Percentiles rank a stretch among this genome's conserved stretches.
These are phyloP conservation scores for Plasmodium blacklocki DNA, from an alignment of 169 alveolate species.

Conservation along the genomic window DNA sequence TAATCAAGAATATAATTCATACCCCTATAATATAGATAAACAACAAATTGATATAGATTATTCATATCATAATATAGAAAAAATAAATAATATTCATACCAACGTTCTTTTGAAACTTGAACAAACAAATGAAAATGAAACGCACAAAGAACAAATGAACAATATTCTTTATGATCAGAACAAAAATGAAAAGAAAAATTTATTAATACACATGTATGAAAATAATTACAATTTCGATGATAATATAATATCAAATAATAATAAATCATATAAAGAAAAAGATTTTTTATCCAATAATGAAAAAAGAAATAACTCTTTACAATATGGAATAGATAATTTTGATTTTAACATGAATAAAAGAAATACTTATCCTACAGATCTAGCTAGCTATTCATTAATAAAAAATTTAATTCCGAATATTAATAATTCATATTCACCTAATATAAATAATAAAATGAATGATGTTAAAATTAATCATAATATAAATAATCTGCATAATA, in stretches of 20 bases:
- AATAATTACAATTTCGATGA: slow-evolving; percentile 17
- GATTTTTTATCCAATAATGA: slow-evolving; percentile 5
- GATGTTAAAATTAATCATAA: too few species aligned
- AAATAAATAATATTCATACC: slow-evolving; percentile 7
- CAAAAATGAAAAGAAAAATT: slow-evolving; percentile 7
- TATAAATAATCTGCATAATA: too few species aligned
- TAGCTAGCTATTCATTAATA: too few species aligned
- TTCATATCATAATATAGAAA: slow-evolving; percentile 8
- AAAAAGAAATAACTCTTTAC: neutral
- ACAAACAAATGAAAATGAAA: neutral
- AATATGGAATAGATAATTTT: neutral
- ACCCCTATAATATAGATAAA: slow-evolving; percentile 4
- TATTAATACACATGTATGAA: slow-evolving; percentile 30
- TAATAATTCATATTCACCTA: too few species aligned
- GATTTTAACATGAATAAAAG: neutral
- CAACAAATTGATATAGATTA: slow-evolving; percentile 4
- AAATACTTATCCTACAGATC: neutral
- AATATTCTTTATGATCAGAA: too few species aligned
- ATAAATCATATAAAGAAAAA: neutral
- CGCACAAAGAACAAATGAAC: neutral
- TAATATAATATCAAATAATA: neutral
- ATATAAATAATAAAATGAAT: too few species aligned
- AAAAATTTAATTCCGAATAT: too few species aligned
- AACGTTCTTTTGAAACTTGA: neutral
- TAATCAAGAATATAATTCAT: too few species aligned